Evolutionary conservation across 331 rosid species (phyloP), one percentile per base, ranked within the genome.

Genomic region (Arachis monticola): DNA sequence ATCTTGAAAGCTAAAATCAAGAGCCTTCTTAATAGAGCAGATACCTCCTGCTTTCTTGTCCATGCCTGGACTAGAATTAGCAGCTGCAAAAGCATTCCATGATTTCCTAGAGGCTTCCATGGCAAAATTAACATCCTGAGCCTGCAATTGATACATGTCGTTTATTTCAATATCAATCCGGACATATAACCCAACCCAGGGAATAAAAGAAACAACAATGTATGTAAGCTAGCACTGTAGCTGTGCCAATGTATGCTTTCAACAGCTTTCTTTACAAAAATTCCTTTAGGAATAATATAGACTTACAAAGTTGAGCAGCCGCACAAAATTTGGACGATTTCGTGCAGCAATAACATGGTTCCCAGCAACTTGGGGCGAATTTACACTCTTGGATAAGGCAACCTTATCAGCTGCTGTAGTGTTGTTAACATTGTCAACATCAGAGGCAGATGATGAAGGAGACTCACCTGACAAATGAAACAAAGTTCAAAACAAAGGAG

Each of bases 31-130:
- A 72, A 92, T 83, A 72, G 92, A 85, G 77, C 92, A 85, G 69
- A 92, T 83, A 74, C 83, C 85, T 55, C 92, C 97, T 30, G 82
- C 81, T 78, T 48, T 10, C 82, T 84, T 90, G 59, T 81, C 79
- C 74, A 80, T 92, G 14, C 67, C 84, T 5, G 14, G 57, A 82
- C 81, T 87, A 35, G 82, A 75, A 77, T 81, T 83, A 58, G 89
- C 96, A 81, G 90, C 89, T 58, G 89, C 80, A 86, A 90, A 95
- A 79, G 99, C 91, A 81, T 61, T 67, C 65, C 77, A 81, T n/a
- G 99, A 90, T 84, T 85, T 95, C 80, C 86, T 89, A n/a, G 98
- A 87, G 64, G 99, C 99, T 80, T 95, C 99, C 97, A 95, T 92
- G 70, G 99, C 96, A 83, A 51, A 84, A 88, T 55, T 78, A 44